Percentiles rank a stretch among this genome's conserved stretches.
These are phyloP conservation scores for Avena sativa DNA, from an alignment of 176 grass and related monocot species.

Conservation along the genomic window DNA sequence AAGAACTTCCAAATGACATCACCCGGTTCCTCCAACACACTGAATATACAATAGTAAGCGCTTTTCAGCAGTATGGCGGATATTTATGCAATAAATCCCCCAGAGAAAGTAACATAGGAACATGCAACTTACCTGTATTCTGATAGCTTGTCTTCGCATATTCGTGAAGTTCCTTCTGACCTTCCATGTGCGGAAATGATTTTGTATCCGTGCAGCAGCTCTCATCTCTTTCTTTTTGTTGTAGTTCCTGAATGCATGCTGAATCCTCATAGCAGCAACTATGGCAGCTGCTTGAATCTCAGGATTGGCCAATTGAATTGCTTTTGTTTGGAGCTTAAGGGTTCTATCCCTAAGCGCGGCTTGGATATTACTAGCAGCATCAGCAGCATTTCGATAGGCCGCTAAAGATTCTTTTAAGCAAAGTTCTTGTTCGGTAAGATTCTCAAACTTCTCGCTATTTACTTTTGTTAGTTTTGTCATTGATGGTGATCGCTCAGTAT, in stretches of 20 bases:
- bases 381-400: conserved; percentile 93
- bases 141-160: conserved; percentile 75
- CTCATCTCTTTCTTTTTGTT: conserved; percentile 83
- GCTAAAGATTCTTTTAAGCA: conserved; percentile 96
- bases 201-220: conserved; percentile 93
- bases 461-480: conserved; percentile 45
- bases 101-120: conserved; percentile 30
- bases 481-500: conserved; percentile 35
- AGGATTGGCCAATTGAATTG: conserved; percentile 70
- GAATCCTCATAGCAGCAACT: conserved; percentile 94
- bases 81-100: conserved; percentile 33
- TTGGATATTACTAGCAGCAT: conserved; percentile 92
- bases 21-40: conserved; percentile 1
- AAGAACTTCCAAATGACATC: conserved; percentile 34
- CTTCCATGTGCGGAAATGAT: conserved; percentile 90
- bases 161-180: conserved; percentile 68
- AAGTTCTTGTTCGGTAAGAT: conserved; percentile 90
- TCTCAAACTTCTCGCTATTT: conserved; percentile 52
- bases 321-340: conserved; percentile 88
- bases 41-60: neutral
- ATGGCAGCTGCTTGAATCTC: conserved; percentile 76
- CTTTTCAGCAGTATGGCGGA: neutral
- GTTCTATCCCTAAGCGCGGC: conserved; percentile 87
- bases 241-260: conserved; percentile 83
- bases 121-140: conserved; percentile 76